phyloP scores from a whole-genome alignment of 495 filamentous ascomycete species.

The Bombardia bombarda region DNA sequence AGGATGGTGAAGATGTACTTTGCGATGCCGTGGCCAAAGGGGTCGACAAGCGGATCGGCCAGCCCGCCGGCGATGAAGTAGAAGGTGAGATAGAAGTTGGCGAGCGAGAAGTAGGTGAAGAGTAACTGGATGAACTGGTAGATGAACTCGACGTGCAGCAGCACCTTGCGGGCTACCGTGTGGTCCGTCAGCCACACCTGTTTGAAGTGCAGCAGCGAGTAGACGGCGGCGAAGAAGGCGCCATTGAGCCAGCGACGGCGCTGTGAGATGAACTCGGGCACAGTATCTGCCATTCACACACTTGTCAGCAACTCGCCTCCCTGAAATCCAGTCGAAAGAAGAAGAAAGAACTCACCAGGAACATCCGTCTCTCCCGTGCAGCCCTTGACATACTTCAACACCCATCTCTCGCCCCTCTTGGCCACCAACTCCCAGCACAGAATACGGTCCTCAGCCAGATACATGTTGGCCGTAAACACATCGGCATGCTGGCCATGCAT shows the following conservation, averaged over 20 bases:
- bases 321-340: neutral
- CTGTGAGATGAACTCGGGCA: slow-evolving; percentile 94
- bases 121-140: slow-evolving; percentile 87
- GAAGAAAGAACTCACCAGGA: slow-evolving; percentile 56
- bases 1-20: slow-evolving; percentile 79
- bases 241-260: slow-evolving; percentile 96
- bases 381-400: slow-evolving; percentile 93
- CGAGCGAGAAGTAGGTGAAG: slow-evolving; percentile 97
- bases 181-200: slow-evolving; percentile 96
- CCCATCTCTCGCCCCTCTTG: slow-evolving; percentile 91
- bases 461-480: slow-evolving; percentile 99
- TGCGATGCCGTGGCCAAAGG: slow-evolving; percentile 80
- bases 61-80: slow-evolving; percentile 98
- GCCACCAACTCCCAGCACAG: slow-evolving; percentile 98
- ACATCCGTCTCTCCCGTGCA: slow-evolving; percentile 97
- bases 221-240: slow-evolving; percentile 97
- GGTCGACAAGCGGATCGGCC: slow-evolving; percentile 70
- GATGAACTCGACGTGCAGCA: slow-evolving; percentile 91
- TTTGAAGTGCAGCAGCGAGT: slow-evolving; percentile 87
- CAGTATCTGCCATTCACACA: slow-evolving; percentile 51
- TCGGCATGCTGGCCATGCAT: slow-evolving; percentile 94
- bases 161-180: slow-evolving; percentile 75
- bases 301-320: slow-evolving; percentile 4
- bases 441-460: slow-evolving; percentile 96
- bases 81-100: slow-evolving; percentile 98